Conservation (phyloP, 2,329 filamentous ascomycete species). For the Penicillium frequentans region DNA sequence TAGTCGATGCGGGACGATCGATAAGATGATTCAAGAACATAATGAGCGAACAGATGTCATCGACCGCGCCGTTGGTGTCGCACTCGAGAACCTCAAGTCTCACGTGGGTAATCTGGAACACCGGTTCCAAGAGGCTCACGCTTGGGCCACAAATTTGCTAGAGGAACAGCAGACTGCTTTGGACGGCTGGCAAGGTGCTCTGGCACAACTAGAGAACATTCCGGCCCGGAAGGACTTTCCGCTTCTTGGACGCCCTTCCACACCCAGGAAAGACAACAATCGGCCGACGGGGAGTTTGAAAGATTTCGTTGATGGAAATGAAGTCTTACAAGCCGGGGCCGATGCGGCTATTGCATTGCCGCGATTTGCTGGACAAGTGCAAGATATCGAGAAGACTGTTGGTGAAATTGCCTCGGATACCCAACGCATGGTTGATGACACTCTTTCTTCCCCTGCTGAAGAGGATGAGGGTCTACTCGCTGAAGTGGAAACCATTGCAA, state of each 20-base stretch:
- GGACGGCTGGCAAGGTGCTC: conserved; percentile 44
- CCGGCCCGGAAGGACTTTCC: conserved; percentile 46
- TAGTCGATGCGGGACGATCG: conserved; percentile 67
- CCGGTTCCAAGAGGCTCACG: conserved; percentile 47
- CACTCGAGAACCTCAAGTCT: conserved; percentile 69
- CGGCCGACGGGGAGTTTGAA: conserved; percentile 61
- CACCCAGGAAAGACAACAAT: conserved; percentile 44
- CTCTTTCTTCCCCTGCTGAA: conserved; percentile 56
- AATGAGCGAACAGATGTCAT: conserved; percentile 54
- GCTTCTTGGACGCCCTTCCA: conserved; percentile 41
- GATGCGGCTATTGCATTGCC: conserved; percentile 60
- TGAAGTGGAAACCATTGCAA: conserved; percentile 82
- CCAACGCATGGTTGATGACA: conserved; percentile 35
- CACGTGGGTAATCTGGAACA: conserved; percentile 48
- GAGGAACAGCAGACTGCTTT: conserved; percentile 46
- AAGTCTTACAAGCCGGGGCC: conserved; percentile 70
- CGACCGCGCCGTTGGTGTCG: conserved; percentile 76
- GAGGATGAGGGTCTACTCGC: conserved; percentile 71
- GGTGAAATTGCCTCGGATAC: conserved; percentile 61
- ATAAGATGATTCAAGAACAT: conserved; percentile 59
- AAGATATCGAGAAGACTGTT: conserved; percentile 62
- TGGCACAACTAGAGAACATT: conserved; percentile 40
- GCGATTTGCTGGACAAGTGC: conserved; percentile 60
- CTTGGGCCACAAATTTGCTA: conserved; percentile 46
- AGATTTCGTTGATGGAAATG: conserved; percentile 73